Base-by-base conservation (phyloP, 306 rosid species). In the Casuarina equisetifolia region DNA sequence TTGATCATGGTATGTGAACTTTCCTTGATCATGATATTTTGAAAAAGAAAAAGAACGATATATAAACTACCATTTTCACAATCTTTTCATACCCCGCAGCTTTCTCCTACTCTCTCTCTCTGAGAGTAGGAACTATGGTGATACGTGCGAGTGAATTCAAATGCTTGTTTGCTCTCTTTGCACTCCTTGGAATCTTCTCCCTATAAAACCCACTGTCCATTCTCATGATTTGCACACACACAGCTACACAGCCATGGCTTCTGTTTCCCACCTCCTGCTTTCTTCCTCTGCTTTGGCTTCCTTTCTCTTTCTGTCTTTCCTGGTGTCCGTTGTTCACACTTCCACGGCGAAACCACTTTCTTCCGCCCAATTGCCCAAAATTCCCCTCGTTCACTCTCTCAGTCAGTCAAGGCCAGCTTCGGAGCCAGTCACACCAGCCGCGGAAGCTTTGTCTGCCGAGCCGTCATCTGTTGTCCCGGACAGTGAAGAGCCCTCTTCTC, bases 271-370 rank as follows among this genome's bases (percentile, higher is more conserved):
- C 39, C 39, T 20, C 64, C 39, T 38, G 9, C 3, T 25, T 58
- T 25, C 20, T 69, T 64, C 51, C 32, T 49, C 39, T 39, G 25
- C 79, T 53, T 64, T 76, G 42, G 35, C 66, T n/a, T 51, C 5
- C 54, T 67, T 51, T 40, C 67, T 52, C 5, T 3, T 66, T 54
- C 4, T 76, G 25, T 19, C 44, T 7, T 49, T 44, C 40, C 43
- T 67, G 42, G 0, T 11, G 53, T 66, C 44, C 20, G 8, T 76
- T 43, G 51, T 35, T 20, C 66, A 32, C 17, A 66, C 80, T 67
- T 67, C 74, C 19, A 13, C 25, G 43, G 13, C 12, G 32, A 45
- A 51, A 72, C 57, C 62, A 36, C 9, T n/a, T 32, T 3, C 11
- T 70, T 0, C 11, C 6, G 15, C 19, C 54, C 9, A 32, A 25